Base-by-base conservation (phyloP, 352 stramenopile species). In the Phytophthora niederhauseri region DNA sequence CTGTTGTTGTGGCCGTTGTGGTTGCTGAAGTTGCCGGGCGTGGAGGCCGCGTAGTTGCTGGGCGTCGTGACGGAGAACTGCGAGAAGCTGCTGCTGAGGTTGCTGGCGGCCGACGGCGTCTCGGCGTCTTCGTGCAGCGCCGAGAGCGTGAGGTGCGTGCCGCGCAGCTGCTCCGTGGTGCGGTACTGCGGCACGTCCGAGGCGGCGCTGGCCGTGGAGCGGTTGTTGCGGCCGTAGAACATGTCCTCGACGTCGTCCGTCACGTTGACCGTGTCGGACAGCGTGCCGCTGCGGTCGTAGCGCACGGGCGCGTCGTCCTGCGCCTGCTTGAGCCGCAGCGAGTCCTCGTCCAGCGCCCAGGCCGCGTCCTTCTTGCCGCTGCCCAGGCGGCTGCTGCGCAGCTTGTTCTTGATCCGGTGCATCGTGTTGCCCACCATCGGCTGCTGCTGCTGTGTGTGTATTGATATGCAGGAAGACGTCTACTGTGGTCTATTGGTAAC, bases 171-270 rank as follows among this genome's bases (percentile, higher is more conserved):
- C 59, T 85, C 71, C 34, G 83, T 91, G 28, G 83, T 90, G 36
- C 82, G 82, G 61, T 92, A 87, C 38, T 75, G 60, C 28, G 69
- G 61, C 8, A 59, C 26, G 6, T 70, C 51, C 17, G 61, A 70
- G 19, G 57, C 24, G 9, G 61, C 14, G 9, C 28, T 31, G 28
- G 28, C 28, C 28, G 34, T 76, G 31, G 67, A 72, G 57, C 67
- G 64, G 55, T 41, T 17, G 34, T 58, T 58, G 28, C 64, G 60
- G 22, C 67, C 66, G 64, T 90, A 92, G 51, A 89, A 91, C 46
- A 87, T 75, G 24, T 91, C 85, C 26, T 93, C 85, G 19, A 89
- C 84, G 67, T 93, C 83, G 61, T 93, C 85, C 41, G 85, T 73
- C 28, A 89, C 76, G 63, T 71, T 80, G 24, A 77, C 60, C 0